Conservation (phyloP, 768 basidiomycete species). For the Tulasnella sp. region DNA sequence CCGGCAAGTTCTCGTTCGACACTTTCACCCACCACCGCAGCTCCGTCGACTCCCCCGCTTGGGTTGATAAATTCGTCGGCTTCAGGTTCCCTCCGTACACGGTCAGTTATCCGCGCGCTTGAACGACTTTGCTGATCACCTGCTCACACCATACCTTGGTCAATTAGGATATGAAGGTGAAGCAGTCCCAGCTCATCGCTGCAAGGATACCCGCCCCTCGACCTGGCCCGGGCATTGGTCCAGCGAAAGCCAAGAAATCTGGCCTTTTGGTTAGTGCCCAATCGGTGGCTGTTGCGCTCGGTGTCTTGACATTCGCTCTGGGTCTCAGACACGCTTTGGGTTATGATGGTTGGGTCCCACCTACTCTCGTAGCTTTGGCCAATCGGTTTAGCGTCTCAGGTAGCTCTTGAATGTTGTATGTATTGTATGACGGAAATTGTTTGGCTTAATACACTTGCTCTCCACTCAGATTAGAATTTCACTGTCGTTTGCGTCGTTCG, state of each 20-base stretch:
- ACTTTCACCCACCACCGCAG: slow-evolving; percentile 71
- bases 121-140: not conserved
- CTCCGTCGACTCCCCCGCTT: slow-evolving; percentile 45
- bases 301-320: not conserved
- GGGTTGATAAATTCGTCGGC: slow-evolving; percentile 39
- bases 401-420: not conserved
- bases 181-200: not conserved
- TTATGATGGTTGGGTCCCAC: not conserved
- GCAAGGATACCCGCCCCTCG: slow-evolving; percentile 4
- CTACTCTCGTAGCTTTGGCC: not conserved
- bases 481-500: no score
- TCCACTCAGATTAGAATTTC: no score
- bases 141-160: not conserved
- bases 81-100: slow-evolving; percentile 42
- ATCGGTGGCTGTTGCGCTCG: not conserved
- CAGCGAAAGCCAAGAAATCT: not conserved
- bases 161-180: not conserved
- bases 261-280: not conserved
- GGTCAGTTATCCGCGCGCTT: slow-evolving; percentile 19
- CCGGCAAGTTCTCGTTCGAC: slow-evolving; percentile 71
- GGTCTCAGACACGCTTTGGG: not conserved
- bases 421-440: not conserved
- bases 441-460: not conserved
- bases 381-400: not conserved
- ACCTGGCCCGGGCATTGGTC: slow-evolving; percentile 10